Conservation (phyloP, 2,329 filamentous ascomycete genomes). For the Arthrobotrys entomopaga region DNA sequence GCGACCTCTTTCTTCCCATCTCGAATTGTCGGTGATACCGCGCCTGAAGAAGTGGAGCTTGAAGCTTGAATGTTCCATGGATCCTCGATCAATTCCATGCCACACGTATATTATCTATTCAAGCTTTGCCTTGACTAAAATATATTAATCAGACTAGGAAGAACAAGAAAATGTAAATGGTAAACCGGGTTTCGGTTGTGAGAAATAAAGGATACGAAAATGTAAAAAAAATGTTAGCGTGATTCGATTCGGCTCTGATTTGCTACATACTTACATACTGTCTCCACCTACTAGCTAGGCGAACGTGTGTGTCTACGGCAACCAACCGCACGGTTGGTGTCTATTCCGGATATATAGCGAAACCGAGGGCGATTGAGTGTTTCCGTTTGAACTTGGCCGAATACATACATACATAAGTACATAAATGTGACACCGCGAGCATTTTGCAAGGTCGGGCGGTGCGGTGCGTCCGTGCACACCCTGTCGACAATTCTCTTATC, state of each 20-base stretch:
- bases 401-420: no score
- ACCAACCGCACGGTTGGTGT: conserved; percentile 25
- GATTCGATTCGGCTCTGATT: conserved; percentile 39
- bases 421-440: conserved; percentile 10
- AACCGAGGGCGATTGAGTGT: conserved; percentile 10
- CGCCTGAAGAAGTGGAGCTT: conserved; percentile 7
- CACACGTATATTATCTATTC: conserved; percentile 19
- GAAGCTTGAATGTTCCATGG: conserved; percentile 28
- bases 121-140: conserved; percentile 48
- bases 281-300: conserved; percentile 32
- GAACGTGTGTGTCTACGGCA: conserved; percentile 22
- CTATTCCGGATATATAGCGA: conserved; percentile 37
- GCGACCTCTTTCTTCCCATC: conserved; percentile 2
- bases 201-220: conserved; percentile 28
- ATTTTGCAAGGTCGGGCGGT: conserved; percentile 26
- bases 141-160: conserved; percentile 31
- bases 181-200: conserved; percentile 33
- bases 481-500: conserved; percentile 41
- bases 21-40: neutral
- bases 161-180: conserved; percentile 15
- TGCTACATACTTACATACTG: no score
- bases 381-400: neutral
- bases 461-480: conserved; percentile 50
- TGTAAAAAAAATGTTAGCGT: conserved; percentile 22
- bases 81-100: conserved; percentile 17